Evolutionary conservation across 345 rosid genomes (phyloP).

Genomic region (Capsella bursapastoris): DNA sequence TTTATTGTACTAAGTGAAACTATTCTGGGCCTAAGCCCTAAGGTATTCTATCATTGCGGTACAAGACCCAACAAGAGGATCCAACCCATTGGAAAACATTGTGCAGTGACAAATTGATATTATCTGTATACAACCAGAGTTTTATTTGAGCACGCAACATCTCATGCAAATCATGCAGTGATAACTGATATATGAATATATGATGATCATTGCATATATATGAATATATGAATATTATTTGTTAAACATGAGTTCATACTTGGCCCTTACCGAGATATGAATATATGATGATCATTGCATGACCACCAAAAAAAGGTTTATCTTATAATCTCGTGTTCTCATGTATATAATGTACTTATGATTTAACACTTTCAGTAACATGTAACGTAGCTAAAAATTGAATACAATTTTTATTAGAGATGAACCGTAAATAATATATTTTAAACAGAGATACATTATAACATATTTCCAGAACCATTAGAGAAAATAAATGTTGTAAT

Average conservation of each 20-base stretch:
- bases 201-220: no score
- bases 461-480: background rate
- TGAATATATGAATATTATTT: background rate
- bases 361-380: background rate
- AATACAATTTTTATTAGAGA: background rate
- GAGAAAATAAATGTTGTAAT: no score
- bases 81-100: background rate
- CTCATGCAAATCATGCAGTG: background rate
- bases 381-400: background rate
- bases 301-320: background rate
- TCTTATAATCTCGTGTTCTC: background rate
- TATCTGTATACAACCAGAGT: background rate
- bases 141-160: background rate
- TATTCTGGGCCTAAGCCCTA: background rate
- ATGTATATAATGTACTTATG: background rate
- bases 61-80: conserved; percentile 13
- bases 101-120: background rate
- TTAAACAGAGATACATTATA: background rate
- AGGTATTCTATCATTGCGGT: background rate
- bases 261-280: background rate
- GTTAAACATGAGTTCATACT: background rate
- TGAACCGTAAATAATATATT: background rate
- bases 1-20: no score
- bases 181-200: no score
- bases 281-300: background rate